Evolutionary conservation across 2,329 filamentous ascomycete genomes (phyloP).

Genomic region (Aspergillus sp.): DNA sequence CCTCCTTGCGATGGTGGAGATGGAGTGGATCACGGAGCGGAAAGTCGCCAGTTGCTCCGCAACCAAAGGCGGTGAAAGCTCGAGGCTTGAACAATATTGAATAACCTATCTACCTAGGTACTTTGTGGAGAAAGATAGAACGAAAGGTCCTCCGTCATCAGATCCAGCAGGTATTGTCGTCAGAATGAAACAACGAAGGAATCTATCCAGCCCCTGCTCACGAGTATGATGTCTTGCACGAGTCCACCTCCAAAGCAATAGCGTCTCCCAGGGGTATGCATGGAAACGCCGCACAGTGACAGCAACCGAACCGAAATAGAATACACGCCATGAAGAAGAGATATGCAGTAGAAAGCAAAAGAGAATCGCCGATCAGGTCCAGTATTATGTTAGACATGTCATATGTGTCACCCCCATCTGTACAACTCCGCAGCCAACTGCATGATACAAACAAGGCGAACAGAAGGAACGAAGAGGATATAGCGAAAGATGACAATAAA

Average conservation of each 20-base stretch:
- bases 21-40: no score
- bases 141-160: no score
- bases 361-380: constrained; percentile 1
- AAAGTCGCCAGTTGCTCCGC: no score
- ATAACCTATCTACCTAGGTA: no score
- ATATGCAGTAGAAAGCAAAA: constrained; percentile 12
- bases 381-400: constrained; percentile 17
- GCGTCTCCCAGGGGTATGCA: not conserved
- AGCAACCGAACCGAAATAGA: constrained; percentile 4
- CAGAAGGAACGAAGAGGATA: constrained; percentile 9
- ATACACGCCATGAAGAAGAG: constrained; percentile 10
- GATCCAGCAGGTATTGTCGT: not conserved
- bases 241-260: not conserved
- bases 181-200: not conserved
- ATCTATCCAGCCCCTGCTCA: not conserved
- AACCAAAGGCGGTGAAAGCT: no score
- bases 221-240: not conserved
- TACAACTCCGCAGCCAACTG: constrained; percentile 21
- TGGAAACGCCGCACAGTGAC: not conserved
- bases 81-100: no score
- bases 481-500: not conserved
- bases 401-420: constrained; percentile 19
- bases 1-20: no score
- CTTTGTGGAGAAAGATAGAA: no score
- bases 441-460: constrained; percentile 2